These are phyloP conservation scores for Globisporangium megalacanthum DNA, from an alignment of 352 stramenopile species.

Conservation along the genomic window DNA sequence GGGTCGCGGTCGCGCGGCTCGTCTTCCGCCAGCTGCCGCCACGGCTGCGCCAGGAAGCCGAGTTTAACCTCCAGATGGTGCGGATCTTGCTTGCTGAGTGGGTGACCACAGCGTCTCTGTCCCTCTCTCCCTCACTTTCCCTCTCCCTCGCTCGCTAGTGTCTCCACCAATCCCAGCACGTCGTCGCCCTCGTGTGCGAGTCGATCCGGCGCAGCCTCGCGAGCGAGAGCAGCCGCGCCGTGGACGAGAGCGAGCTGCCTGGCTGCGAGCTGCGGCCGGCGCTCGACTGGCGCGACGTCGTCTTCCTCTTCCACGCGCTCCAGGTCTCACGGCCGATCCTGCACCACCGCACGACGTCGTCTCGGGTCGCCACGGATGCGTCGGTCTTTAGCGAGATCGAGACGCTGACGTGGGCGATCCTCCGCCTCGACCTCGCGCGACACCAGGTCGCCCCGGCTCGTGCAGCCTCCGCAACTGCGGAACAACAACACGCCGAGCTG, in stretches of 20 bases:
- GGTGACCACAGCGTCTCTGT: too few relatives aligned
- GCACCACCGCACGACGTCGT: constrained; percentile 53
- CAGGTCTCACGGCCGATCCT: constrained; percentile 77
- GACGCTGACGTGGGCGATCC: constrained; percentile 27
- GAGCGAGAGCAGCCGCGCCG: constrained; percentile 2
- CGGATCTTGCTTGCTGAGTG: background rate
- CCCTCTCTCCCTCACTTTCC: background rate
- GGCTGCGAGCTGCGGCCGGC: constrained; percentile 6
- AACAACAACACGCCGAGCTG: constrained; percentile 4
- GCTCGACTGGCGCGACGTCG: constrained; percentile 51
- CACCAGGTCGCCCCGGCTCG: background rate
- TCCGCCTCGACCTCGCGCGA: constrained; percentile 7
- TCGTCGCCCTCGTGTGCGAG: constrained; percentile 39
- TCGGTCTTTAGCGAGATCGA: constrained; percentile 42
- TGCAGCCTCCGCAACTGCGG: too few relatives aligned
- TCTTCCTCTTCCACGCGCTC: constrained; percentile 67
- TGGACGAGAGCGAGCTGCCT: constrained; percentile 8
- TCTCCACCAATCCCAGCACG: constrained; percentile 48
- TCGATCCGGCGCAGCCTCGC: constrained; percentile 31
- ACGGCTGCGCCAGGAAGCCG: constrained; percentile 57
- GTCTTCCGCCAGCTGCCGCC: constrained; percentile 43
- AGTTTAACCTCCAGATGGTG: constrained; percentile 82
- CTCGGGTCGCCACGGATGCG: constrained; percentile 43
- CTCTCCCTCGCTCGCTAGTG: constrained; percentile 19
- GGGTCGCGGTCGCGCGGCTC: constrained; percentile 46